phyloP scores from a whole-genome alignment of 805 yeast species.

The Cyberlindnera euphorbiae region DNA sequence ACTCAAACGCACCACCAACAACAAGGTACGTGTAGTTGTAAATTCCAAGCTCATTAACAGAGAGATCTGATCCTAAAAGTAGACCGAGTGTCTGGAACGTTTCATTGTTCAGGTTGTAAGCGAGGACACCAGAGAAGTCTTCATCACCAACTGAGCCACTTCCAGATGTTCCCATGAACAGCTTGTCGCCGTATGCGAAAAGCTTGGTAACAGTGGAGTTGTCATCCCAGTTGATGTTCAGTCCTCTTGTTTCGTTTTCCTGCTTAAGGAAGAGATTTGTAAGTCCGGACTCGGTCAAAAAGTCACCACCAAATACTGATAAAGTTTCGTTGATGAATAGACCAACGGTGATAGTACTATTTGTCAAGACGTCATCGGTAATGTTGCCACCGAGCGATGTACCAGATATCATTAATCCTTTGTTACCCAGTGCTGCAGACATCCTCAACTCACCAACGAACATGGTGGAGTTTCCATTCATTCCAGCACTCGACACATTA shows the following conservation, averaged over 20 bases:
- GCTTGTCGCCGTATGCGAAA: conserved; percentile 15
- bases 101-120: conserved; percentile 44
- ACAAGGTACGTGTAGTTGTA: conserved; percentile 39
- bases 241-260: conserved; percentile 23
- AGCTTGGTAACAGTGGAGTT: conserved; percentile 17
- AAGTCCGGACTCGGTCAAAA: conserved; percentile 28
- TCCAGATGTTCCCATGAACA: conserved; percentile 43
- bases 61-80: conserved; percentile 26
- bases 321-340: conserved; percentile 41
- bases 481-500: conserved; percentile 26
- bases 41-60: conserved; percentile 34
- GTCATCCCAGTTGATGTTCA: conserved; percentile 27
- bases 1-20: conserved; percentile 70
- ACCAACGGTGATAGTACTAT: conserved; percentile 31
- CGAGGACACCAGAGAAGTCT: conserved; percentile 40
- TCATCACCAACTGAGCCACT: conserved; percentile 28
- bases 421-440: conserved; percentile 17
- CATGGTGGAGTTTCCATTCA: conserved; percentile 15
- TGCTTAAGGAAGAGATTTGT: conserved; percentile 25
- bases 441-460: conserved; percentile 23
- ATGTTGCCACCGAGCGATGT: conserved; percentile 17
- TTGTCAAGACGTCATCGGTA: conserved; percentile 11
- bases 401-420: conserved; percentile 15
- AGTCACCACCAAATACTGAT: conserved; percentile 58
- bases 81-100: conserved; percentile 16